Conservation (phyloP, 2,329 filamentous ascomycete species). For the Talaromyces verruculosus region DNA sequence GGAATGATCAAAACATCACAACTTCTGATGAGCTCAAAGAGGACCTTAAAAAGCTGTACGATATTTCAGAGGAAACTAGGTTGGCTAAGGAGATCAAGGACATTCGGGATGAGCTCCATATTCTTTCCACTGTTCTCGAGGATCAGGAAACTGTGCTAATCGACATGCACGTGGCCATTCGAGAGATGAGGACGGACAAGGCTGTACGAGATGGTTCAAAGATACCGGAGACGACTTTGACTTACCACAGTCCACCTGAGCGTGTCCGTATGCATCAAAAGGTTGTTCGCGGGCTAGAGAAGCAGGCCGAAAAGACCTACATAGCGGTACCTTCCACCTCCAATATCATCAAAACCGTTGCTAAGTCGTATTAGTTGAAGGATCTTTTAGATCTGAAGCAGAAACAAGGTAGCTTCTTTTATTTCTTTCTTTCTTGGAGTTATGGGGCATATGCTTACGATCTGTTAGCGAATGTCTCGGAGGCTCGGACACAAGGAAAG, state of each 20-base stretch:
- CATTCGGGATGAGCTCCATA: slow-evolving; percentile 15
- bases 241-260: background rate
- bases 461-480: slow-evolving; percentile 13
- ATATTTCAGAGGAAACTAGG: slow-evolving; percentile 12
- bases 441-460: background rate
- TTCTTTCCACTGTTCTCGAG: slow-evolving; percentile 11
- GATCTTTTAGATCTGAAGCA: background rate
- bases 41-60: slow-evolving; percentile 9
- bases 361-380: background rate
- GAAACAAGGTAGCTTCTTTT: background rate
- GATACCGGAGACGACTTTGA: background rate
- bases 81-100: slow-evolving; percentile 15
- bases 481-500: slow-evolving; percentile 15
- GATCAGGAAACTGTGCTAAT: slow-evolving; percentile 14
- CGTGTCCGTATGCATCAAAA: background rate
- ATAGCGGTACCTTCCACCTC: background rate
- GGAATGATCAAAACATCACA: background rate
- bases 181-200: background rate
- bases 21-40: slow-evolving; percentile 10
- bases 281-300: background rate
- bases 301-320: background rate
- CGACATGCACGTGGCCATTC: slow-evolving; percentile 10
- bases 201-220: background rate
- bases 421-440: background rate
- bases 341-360: background rate